Percentiles rank a stretch among this genome's conserved stretches.
Evolutionary conservation across 2,329 filamentous ascomycete genomes (phyloP).

Genomic region (Penicillium decumbens): DNA sequence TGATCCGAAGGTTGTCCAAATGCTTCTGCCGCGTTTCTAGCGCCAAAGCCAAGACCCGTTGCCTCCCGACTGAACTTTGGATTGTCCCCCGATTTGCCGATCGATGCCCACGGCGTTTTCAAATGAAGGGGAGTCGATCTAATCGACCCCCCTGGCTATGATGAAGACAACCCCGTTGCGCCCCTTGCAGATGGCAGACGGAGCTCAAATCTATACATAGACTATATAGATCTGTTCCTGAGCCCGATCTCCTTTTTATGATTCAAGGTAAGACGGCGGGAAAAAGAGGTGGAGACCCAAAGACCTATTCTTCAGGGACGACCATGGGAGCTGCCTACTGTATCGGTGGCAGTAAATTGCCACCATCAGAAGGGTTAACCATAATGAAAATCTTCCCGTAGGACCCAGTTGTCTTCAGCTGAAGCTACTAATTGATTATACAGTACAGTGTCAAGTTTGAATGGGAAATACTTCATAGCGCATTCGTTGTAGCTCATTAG

Average conservation of each 20-base stretch:
- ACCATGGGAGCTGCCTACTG: conserved; percentile 8
- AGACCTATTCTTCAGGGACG: conserved; percentile 3
- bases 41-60: conserved; percentile 28
- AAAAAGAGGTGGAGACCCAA: neutral
- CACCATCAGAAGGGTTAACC: conserved; percentile 3
- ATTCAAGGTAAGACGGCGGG: neutral
- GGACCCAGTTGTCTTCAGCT: neutral
- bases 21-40: conserved; percentile 34
- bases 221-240: neutral
- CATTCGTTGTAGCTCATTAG: neutral
- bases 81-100: conserved; percentile 1
- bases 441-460: neutral
- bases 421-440: too few relatives aligned
- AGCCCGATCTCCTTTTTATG: neutral
- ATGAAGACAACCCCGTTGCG: conserved; percentile 3
- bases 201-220: conserved; percentile 20
- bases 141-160: neutral
- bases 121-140: neutral
- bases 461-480: neutral
- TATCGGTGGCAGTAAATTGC: neutral
- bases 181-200: conserved; percentile 20
- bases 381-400: conserved; percentile 6
- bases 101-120: neutral
- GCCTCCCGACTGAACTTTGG: conserved; percentile 12
- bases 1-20: conserved; percentile 16